Conservation (phyloP, 2,329 filamentous ascomycete species). For the Beauveria sp. region DNA sequence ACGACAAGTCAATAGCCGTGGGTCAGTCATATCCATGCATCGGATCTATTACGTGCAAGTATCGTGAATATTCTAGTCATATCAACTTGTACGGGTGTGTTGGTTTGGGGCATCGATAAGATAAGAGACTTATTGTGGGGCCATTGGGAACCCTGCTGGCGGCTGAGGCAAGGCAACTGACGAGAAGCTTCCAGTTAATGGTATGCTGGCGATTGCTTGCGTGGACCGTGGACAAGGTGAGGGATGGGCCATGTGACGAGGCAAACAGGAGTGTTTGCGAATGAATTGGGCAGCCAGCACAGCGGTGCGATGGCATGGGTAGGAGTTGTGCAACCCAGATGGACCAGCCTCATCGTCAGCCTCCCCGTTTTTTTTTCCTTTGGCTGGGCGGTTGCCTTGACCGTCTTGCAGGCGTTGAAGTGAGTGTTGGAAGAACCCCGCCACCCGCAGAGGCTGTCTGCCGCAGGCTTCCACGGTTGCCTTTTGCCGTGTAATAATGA, state of each 20-base stretch:
- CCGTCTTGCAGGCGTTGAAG: background rate
- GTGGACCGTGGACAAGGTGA: background rate
- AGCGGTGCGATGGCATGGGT: background rate
- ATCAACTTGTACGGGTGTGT: background rate
- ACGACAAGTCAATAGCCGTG: too few species aligned
- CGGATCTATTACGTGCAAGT: background rate
- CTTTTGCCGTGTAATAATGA: background rate
- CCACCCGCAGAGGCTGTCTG: background rate
- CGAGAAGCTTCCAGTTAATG: constrained; percentile 5
- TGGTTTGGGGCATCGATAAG: background rate
- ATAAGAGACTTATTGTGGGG: background rate
- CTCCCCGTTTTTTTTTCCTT: background rate
- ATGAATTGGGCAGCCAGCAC: background rate
- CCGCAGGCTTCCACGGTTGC: background rate
- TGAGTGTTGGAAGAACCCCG: background rate
- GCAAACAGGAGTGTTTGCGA: background rate
- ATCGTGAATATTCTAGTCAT: background rate
- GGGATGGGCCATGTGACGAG: background rate
- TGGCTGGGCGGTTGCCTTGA: background rate
- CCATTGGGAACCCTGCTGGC: constrained; percentile 2
- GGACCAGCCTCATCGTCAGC: background rate
- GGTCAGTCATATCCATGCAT: too few species aligned
- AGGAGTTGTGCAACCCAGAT: background rate
- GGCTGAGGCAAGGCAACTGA: background rate
- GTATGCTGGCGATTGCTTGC: background rate